A percentile compares a stretch with the other conserved stretches of the same genome.
These are phyloP conservation scores for Globisporangium echinulatum DNA, from an alignment of 352 stramenopile species.

Conservation along the genomic window DNA sequence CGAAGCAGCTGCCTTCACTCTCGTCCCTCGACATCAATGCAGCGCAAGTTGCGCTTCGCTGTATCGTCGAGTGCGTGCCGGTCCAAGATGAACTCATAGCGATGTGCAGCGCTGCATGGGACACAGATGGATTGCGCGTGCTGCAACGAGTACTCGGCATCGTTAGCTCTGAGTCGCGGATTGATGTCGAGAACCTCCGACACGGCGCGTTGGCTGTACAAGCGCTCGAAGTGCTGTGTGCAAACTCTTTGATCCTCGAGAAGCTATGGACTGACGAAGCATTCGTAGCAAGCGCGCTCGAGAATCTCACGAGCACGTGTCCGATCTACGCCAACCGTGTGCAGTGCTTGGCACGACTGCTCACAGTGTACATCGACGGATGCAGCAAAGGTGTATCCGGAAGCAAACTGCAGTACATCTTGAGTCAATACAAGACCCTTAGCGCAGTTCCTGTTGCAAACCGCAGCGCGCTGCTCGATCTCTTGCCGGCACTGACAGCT, in stretches of 20 bases:
- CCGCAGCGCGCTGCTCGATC: slow-evolving; percentile 5
- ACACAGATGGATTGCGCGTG: not conserved
- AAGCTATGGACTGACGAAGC: not conserved
- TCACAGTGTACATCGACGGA: not conserved
- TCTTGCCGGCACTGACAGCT: slow-evolving; percentile 1
- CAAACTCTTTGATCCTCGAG: not conserved
- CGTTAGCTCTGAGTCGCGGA: not conserved
- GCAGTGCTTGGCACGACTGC: not conserved
- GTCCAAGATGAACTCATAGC: not conserved
- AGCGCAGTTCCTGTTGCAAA: slow-evolving; percentile 3
- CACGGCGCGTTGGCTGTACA: not conserved
- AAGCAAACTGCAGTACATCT: not conserved
- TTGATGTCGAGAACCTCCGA: not conserved
- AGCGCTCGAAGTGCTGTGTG: slow-evolving; percentile 2
- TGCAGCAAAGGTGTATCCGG: no score
- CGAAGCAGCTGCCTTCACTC: not conserved
- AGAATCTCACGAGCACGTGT: not conserved
- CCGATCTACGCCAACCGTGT: slow-evolving; percentile 4
- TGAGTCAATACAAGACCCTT: not conserved
- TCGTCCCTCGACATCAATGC: not conserved
- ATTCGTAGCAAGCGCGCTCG: not conserved
- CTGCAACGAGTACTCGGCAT: not conserved
- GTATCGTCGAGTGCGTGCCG: not conserved
- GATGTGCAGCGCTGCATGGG: not conserved
- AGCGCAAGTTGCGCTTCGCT: not conserved